Evolutionary conservation across 2,329 filamentous ascomycete genomes (phyloP).

Genomic region (Atkinsonella hypoxylon): DNA sequence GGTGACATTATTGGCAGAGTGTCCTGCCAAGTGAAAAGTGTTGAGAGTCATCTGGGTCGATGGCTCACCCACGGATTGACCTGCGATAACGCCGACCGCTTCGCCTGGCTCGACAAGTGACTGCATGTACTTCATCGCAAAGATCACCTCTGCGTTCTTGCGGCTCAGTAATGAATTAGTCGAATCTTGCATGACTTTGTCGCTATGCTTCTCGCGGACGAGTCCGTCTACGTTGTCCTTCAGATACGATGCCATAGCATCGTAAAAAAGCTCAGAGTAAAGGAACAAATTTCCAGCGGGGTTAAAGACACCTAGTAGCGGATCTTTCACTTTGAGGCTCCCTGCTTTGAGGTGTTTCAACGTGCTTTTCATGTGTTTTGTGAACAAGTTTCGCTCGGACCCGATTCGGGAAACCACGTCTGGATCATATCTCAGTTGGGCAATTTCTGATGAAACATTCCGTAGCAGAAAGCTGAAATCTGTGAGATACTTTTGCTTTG

Average conservation of each 20-base stretch:
- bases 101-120: conserved; percentile 91
- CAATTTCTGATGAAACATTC: conserved; percentile 48
- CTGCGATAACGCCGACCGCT: conserved; percentile 91
- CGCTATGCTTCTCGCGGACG: conserved; percentile 31
- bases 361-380: conserved; percentile 71
- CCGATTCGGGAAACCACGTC: conserved; percentile 22
- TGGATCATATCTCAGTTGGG: conserved; percentile 58
- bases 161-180: conserved; percentile 37
- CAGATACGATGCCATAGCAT: conserved; percentile 61
- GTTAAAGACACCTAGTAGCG: conserved; percentile 59
- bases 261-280: conserved; percentile 79
- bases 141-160: conserved; percentile 70
- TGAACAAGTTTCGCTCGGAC: conserved; percentile 44
- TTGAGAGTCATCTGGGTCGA: conserved; percentile 99
- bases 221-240: conserved; percentile 60
- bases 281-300: conserved; percentile 72
- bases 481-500: conserved; percentile 68
- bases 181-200: conserved; percentile 14
- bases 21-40: conserved; percentile 98
- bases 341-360: conserved; percentile 56
- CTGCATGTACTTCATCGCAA: conserved; percentile 85
- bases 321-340: conserved; percentile 53
- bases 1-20: conserved; percentile 97
- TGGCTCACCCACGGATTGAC: conserved; percentile 92
- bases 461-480: conserved; percentile 85